Percentiles rank a stretch among this genome's conserved stretches.
Evolutionary conservation across 768 basidiomycete genomes (phyloP).

Genomic region (Gymnopilus junonius): DNA sequence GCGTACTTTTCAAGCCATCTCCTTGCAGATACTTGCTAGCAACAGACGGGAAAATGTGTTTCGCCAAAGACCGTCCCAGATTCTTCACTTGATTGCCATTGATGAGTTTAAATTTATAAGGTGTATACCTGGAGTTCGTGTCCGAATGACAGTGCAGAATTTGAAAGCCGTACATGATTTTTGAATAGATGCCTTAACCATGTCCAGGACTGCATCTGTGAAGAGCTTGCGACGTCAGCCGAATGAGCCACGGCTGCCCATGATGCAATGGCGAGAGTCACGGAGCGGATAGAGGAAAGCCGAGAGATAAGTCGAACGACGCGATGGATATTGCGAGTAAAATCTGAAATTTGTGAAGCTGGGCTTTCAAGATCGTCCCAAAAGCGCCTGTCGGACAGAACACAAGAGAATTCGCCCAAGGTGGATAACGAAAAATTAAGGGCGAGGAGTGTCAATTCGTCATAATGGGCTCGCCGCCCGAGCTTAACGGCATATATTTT

Average conservation of each 20-base stretch:
- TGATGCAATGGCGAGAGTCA: constrained; percentile 13
- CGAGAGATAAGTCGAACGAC: constrained; percentile 10
- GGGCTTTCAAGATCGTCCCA: constrained; percentile 8
- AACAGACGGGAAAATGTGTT: background rate
- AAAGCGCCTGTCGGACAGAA: constrained; percentile 9
- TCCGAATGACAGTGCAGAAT: constrained; percentile 12
- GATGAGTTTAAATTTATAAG: constrained; percentile 8
- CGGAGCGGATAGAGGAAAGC: constrained; percentile 9
- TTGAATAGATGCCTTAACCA: background rate
- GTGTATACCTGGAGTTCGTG: background rate
- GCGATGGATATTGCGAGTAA: constrained; percentile 15
- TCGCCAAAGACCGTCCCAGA: background rate
- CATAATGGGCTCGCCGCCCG: constrained; percentile 8
- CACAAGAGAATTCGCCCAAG: constrained; percentile 15
- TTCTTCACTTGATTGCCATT: background rate
- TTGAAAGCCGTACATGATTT: constrained; percentile 9
- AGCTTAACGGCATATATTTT: constrained; percentile 11
- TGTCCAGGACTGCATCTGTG: constrained; percentile 5
- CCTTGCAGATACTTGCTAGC: constrained; percentile 1
- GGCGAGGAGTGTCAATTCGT: constrained; percentile 14
- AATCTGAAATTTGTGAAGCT: constrained; percentile 12
- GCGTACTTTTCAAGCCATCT: constrained; percentile 6
- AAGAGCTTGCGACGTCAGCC: constrained; percentile 5
- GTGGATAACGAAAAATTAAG: constrained; percentile 6
- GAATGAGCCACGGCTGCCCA: constrained; percentile 12